These are phyloP conservation scores for Aspergillus flavus DNA, from an alignment of 2,329 filamentous ascomycete species.

Conservation along the genomic window DNA sequence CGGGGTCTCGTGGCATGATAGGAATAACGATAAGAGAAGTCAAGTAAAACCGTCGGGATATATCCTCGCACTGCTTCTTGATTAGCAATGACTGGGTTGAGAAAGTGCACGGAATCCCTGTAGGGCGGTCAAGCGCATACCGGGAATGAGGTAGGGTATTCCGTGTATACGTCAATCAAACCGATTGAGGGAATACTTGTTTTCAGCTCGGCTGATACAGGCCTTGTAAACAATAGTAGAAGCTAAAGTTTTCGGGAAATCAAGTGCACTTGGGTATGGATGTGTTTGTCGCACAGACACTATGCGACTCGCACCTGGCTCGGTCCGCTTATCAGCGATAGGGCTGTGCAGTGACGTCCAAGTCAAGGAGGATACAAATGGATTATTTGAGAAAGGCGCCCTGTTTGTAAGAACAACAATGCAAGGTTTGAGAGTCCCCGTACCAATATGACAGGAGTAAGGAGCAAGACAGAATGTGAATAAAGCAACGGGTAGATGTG, in stretches of 20 bases:
- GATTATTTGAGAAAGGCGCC: background rate
- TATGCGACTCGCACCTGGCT: slow-evolving; percentile 4
- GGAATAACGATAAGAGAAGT: slow-evolving; percentile 11
- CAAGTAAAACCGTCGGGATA: slow-evolving; percentile 22
- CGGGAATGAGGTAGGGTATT: slow-evolving; percentile 18
- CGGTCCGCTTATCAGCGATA: slow-evolving; percentile 30
- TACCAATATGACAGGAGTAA: slow-evolving; percentile 17
- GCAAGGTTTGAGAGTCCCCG: slow-evolving; percentile 6
- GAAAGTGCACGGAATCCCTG: slow-evolving; percentile 4
- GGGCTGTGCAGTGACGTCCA: slow-evolving; percentile 23
- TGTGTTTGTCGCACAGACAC: background rate
- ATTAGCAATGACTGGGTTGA: slow-evolving; percentile 21
- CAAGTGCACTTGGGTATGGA: background rate
- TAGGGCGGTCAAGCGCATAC: slow-evolving; percentile 28
- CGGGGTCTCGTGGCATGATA: slow-evolving; percentile 37
- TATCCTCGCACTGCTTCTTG: slow-evolving; percentile 25
- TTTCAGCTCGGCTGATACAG: background rate
- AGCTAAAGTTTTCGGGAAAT: background rate
- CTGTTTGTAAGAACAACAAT: slow-evolving; percentile 1
- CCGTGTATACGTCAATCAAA: background rate
- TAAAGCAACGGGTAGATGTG: slow-evolving; percentile 8
- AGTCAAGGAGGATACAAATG: background rate
- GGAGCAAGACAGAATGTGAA: slow-evolving; percentile 15
- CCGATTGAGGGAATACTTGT: background rate
- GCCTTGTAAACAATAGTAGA: background rate